Base-by-base conservation (phyloP, 1,139 yeast genomes). In the Diutina mesorugosa region DNA sequence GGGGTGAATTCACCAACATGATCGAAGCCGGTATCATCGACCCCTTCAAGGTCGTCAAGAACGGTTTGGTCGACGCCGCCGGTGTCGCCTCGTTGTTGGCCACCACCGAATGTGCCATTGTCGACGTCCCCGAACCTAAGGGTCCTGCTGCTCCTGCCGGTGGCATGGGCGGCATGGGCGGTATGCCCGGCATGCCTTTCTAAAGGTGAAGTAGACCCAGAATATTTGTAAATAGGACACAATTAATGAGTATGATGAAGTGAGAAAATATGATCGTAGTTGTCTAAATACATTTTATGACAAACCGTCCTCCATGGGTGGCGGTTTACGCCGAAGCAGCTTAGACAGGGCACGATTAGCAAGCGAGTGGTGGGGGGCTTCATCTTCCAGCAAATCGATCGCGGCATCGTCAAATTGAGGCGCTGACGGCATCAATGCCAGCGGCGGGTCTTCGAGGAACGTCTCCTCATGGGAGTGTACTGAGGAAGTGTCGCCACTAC, bases 41-140 rank as follows among this genome's bases (percentile, higher is more conserved):
- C 75, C 99, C 99, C 64, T 90, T 93, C 83, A 95, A 93, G 84
- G 99, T 95, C 67, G 99, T 95, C 63, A 90, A 95, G 79, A 87
- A 90, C 65, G 99, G 99, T 64, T 81, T 93, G 67, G 93, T 90
- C 58, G 99, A 93, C 67, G 99, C 99, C 60, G 82, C 96, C 58
- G 97, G 98, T 78, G 99, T 93, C 64, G 99, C 99, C 57, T 90
- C 98, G 35, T 81, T 93, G 72, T 83, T 93, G 72, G 99, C 98
- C 64, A 95, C 99, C 58, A 93, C 99, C 62, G 99, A 93, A 78
- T 95, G 97, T 74, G 97, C 98, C 62, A 90, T 93, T 69, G 98
- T 91, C 60, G 97, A 91, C 67, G 97, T 95, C 66, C 97, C 97
- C 65, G 91, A 88, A 75, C 95, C 93, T 65, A 81, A 88, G 72